phyloP scores from a whole-genome alignment of 345 rosid species.

The Arabis hirsuta region DNA sequence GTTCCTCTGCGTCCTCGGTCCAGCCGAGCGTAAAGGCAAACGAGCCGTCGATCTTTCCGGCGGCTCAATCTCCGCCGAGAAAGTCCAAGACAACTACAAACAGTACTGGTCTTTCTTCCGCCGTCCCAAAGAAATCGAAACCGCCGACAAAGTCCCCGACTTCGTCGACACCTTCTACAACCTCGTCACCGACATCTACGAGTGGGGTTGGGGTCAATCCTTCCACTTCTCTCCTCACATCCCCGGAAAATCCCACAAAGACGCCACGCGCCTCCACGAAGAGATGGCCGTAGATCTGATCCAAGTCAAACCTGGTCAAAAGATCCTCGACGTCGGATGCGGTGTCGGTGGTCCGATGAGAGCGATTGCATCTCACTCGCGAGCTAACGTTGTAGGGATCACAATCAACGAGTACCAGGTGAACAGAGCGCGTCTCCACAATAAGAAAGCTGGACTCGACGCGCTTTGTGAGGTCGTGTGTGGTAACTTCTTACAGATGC shows the following conservation, averaged over 20 bases:
- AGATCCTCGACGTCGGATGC: conserved; percentile 90
- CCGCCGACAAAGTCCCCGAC: conserved; percentile 85
- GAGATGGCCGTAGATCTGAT: conserved; percentile 90
- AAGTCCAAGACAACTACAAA: conserved; percentile 81
- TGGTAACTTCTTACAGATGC: conserved; percentile 94
- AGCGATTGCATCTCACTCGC: conserved; percentile 92
- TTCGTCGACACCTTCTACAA: conserved; percentile 97
- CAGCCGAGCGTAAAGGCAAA: conserved; percentile 85
- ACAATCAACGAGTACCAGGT: conserved; percentile 98
- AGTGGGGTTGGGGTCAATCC: conserved; percentile 99
- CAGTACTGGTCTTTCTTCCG: conserved; percentile 94
- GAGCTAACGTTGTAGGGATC: conserved; percentile 85
- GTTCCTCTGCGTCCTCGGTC: conserved; percentile 89
- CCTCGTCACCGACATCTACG: conserved; percentile 95
- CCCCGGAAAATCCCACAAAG: conserved; percentile 76
- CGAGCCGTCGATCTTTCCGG: conserved; percentile 82
- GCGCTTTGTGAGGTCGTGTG: conserved; percentile 83
- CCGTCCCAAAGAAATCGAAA: conserved; percentile 91
- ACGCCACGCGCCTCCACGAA: conserved; percentile 92
- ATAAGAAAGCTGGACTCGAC: conserved; percentile 87
- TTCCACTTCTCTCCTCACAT: conserved; percentile 94
- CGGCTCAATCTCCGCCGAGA: conserved; percentile 92
- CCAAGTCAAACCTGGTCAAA: conserved; percentile 55
- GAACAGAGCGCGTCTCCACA: conserved; percentile 82
- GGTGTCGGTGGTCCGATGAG: conserved; percentile 99